A percentile compares a stretch with the other conserved stretches of the same genome.
Evolutionary conservation across 2,329 filamentous ascomycete genomes (phyloP).

Genomic region (Exophiala dermatitidis): DNA sequence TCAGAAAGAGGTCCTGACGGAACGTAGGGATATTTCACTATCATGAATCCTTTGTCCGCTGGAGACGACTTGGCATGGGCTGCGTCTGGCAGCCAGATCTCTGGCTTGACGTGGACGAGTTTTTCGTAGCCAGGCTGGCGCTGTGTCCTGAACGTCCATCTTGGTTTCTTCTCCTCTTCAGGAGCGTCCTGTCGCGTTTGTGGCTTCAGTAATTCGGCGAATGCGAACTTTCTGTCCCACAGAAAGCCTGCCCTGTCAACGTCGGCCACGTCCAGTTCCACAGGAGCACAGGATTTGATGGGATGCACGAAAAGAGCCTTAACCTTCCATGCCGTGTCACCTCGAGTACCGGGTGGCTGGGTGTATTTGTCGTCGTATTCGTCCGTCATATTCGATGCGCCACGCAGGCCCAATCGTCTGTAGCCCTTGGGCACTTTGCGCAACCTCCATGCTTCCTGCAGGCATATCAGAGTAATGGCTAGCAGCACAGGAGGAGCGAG

Average conservation of each 20-base stretch:
- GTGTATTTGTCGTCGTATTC: constrained; percentile 49
- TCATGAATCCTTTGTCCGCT: constrained; percentile 45
- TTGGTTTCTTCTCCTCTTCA: constrained; percentile 37
- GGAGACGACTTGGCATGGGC: constrained; percentile 10
- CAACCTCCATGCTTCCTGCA: constrained; percentile 4
- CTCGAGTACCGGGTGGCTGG: constrained; percentile 31
- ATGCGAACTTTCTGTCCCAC: constrained; percentile 75
- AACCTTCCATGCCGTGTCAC: constrained; percentile 40
- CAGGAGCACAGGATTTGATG: constrained; percentile 70
- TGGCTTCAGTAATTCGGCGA: constrained; percentile 57
- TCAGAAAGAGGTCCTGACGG: constrained; percentile 13
- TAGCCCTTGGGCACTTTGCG: constrained; percentile 38
- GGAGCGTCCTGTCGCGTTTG: constrained; percentile 17
- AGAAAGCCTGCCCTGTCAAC: constrained; percentile 64
- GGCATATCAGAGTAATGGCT: constrained; percentile 6
- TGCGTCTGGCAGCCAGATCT: constrained; percentile 51
- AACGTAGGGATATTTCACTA: constrained; percentile 42
- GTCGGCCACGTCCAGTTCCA: constrained; percentile 61
- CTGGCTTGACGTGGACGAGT: constrained; percentile 60
- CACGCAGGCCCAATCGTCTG: constrained; percentile 45
- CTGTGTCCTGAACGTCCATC: constrained; percentile 39
- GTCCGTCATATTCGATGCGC: constrained; percentile 48
- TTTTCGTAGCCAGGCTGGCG: constrained; percentile 46
- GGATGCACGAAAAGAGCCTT: constrained; percentile 75
- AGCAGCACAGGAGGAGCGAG: constrained; percentile 8